Conservation (phyloP, 805 yeast species). For the Dipodascus geniculatus region DNA sequence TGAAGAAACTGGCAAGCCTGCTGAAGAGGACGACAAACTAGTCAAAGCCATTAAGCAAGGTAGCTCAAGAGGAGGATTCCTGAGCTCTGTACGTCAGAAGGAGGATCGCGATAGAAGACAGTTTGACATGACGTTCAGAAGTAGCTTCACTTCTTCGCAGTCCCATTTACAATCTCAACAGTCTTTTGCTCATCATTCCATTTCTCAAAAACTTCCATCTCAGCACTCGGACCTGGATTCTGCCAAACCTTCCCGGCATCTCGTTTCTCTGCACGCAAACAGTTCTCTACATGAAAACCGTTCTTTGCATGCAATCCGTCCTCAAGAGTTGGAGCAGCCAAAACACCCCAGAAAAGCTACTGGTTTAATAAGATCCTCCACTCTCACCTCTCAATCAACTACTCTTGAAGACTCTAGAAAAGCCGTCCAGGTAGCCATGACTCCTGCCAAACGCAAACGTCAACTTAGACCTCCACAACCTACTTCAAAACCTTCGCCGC, state of each 20-base stretch:
- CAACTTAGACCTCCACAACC: not conserved
- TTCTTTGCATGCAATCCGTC: not conserved
- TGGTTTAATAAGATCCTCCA: not conserved
- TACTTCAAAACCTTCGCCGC: not conserved
- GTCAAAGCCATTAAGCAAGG: not conserved
- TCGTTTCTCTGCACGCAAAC: not conserved
- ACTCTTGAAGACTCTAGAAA: not conserved
- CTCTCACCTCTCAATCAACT: not conserved
- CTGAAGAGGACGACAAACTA: not conserved
- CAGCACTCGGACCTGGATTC: not conserved
- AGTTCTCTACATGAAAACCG: not conserved
- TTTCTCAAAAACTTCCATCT: not conserved
- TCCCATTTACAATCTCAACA: conserved; percentile 3
- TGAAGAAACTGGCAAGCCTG: not conserved
- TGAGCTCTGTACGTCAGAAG: not conserved
- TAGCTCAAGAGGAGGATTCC: not conserved
- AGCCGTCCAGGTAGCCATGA: not conserved
- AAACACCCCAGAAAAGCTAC: not conserved
- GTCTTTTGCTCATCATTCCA: not conserved
- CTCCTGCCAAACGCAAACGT: not conserved
- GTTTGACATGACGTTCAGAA: not conserved
- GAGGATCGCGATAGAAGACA: not conserved
- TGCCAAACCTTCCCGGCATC: not conserved
- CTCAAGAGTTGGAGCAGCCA: no score
- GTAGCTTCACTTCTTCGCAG: not conserved